Percentiles rank a stretch among this genome's conserved stretches.
phyloP scores from a whole-genome alignment of 1,284 basidiomycete species.

The Blastosporella zonata region DNA sequence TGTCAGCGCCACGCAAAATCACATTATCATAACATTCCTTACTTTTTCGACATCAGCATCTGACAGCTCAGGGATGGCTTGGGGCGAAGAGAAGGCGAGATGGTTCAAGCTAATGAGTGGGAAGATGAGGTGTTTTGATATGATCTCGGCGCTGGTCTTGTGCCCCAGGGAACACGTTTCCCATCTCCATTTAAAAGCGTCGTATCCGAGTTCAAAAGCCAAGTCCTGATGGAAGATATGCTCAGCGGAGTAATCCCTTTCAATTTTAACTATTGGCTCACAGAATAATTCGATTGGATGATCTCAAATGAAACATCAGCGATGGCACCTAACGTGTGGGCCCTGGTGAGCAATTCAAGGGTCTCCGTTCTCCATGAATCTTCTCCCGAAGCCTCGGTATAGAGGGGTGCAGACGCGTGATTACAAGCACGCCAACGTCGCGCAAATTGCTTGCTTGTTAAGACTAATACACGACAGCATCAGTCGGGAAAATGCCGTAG shows the following conservation, averaged over 20 bases:
- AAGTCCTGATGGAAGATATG: constrained; percentile 48
- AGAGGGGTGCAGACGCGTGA: constrained; percentile 24
- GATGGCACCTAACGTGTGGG: constrained; percentile 58
- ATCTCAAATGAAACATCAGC: constrained; percentile 56
- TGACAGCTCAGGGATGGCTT: constrained; percentile 51
- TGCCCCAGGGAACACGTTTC: constrained; percentile 64
- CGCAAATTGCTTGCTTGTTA: constrained; percentile 57
- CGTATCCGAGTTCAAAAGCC: constrained; percentile 55
- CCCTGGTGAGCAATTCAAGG: constrained; percentile 50
- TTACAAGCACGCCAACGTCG: constrained; percentile 68
- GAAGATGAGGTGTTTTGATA: constrained; percentile 72
- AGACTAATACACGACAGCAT: constrained; percentile 35
- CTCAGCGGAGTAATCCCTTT: background rate
- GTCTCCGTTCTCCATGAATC: constrained; percentile 54
- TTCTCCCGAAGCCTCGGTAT: constrained; percentile 34
- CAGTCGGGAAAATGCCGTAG: constrained; percentile 1
- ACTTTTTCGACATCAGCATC: constrained; percentile 67
- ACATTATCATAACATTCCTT: constrained; percentile 2
- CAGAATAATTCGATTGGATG: constrained; percentile 56
- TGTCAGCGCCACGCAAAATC: constrained; percentile 8
- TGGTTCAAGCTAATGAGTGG: constrained; percentile 70
- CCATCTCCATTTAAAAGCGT: constrained; percentile 73
- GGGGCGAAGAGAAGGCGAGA: constrained; percentile 59
- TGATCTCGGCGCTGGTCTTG: constrained; percentile 60
- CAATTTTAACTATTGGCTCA: constrained; percentile 31